A percentile compares a stretch with the other conserved stretches of the same genome.
Conservation (phyloP, 805 yeast species). For the Kluyveromyces lactis region DNA sequence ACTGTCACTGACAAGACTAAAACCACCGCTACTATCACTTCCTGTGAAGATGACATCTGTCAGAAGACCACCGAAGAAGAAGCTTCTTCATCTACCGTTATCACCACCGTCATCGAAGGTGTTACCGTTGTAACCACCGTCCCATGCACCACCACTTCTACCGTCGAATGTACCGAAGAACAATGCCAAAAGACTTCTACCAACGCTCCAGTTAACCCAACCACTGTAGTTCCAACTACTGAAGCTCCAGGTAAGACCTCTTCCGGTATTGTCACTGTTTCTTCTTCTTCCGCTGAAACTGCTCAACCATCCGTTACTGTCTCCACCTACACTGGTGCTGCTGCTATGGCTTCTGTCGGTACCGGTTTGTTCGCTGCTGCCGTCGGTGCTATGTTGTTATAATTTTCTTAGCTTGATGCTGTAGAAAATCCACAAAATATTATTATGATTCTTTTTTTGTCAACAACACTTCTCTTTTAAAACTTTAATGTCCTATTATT, state of each 20-base stretch:
- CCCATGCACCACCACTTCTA: too few relatives aligned
- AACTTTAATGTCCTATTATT: too few relatives aligned
- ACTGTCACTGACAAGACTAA: too few relatives aligned
- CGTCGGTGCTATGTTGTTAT: neutral
- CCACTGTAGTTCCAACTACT: neutral
- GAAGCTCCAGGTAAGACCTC: neutral
- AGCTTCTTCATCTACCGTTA: slow-evolving; percentile 10
- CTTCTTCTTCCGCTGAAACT: neutral
- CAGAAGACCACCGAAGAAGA: slow-evolving; percentile 18
- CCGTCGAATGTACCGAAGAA: too few relatives aligned
- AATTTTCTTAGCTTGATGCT: neutral
- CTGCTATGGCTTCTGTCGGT: neutral
- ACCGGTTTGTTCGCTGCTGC: neutral
- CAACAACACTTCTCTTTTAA: too few relatives aligned
- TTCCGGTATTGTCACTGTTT: slow-evolving; percentile 1
- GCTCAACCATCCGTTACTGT: neutral
- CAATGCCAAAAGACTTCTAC: too few relatives aligned
- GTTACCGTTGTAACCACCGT: slow-evolving; percentile 15
- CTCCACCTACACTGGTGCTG: neutral
- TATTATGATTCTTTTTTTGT: too few relatives aligned
- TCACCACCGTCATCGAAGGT: slow-evolving; percentile 19
- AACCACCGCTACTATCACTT: neutral
- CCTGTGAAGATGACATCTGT: slow-evolving; percentile 9
- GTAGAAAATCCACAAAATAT: too few relatives aligned
- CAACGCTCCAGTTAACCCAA: too few relatives aligned